Evolutionary conservation across 495 filamentous ascomycete genomes (phyloP).

Genomic region (Evansstolkia leycettana): DNA sequence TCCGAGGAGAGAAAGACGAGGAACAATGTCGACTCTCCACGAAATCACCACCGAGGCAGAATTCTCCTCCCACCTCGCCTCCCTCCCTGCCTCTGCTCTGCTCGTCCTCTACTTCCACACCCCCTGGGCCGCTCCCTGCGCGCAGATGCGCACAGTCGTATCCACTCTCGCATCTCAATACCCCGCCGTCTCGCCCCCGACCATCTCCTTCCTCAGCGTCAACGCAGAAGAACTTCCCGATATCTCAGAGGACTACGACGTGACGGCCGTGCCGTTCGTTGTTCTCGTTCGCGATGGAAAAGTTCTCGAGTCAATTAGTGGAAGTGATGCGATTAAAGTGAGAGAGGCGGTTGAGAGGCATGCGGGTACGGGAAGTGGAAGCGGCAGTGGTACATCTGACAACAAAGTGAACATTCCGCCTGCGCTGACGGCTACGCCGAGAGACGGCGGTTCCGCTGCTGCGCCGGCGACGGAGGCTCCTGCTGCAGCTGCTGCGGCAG

Average conservation of each 20-base stretch:
- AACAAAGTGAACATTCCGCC: slow-evolving; percentile 38
- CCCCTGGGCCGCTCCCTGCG: slow-evolving; percentile 92
- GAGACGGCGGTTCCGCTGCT: slow-evolving; percentile 23
- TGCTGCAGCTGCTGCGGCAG: slow-evolving; percentile 33
- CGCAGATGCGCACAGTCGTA: slow-evolving; percentile 84
- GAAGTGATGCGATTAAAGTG: slow-evolving; percentile 75
- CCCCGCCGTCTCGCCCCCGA: slow-evolving; percentile 47
- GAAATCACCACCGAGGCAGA: slow-evolving; percentile 58
- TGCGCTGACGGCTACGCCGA: slow-evolving; percentile 31
- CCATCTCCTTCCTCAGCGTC: slow-evolving; percentile 71
- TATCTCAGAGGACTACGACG: slow-evolving; percentile 78
- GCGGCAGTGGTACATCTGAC: slow-evolving; percentile 10
- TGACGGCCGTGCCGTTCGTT: slow-evolving; percentile 85
- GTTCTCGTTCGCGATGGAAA: slow-evolving; percentile 61
- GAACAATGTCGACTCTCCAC: slow-evolving; percentile 63
- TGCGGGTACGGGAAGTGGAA: slow-evolving; percentile 30
- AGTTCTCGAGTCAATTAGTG: slow-evolving; percentile 69
- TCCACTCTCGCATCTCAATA: slow-evolving; percentile 73
- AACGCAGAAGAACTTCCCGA: slow-evolving; percentile 85
- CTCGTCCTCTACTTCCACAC: slow-evolving; percentile 87
- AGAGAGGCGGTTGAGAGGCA: slow-evolving; percentile 73
- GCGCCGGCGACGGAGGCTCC: slow-evolving; percentile 23
- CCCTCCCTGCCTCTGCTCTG: slow-evolving; percentile 54
- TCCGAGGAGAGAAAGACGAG: not conserved
- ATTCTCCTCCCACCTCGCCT: slow-evolving; percentile 52